Evolutionary conservation across 306 rosid genomes (phyloP).

Genomic region (Ochetophila trinervis): DNA sequence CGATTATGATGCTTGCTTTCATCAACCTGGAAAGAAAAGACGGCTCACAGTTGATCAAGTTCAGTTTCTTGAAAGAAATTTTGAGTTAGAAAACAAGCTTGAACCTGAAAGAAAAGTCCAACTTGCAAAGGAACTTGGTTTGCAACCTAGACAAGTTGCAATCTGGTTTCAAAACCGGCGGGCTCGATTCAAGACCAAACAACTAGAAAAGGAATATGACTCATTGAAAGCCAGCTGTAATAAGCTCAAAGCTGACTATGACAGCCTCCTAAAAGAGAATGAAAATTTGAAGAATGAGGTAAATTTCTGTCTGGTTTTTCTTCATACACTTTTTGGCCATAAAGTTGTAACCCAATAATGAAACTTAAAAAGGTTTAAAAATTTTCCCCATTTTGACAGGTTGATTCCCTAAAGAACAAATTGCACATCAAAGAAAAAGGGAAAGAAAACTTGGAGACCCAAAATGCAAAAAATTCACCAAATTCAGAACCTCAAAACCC

Average conservation of each 20-base stretch:
- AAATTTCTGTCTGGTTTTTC: constrained; percentile 24
- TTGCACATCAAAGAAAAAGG: constrained; percentile 42
- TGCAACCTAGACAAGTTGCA: constrained; percentile 93
- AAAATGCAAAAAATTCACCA: constrained; percentile 38
- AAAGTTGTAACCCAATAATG: not conserved
- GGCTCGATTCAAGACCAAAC: constrained; percentile 77
- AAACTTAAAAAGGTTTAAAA: not conserved
- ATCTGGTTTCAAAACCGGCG: constrained; percentile 94
- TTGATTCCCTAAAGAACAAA: constrained; percentile 55
- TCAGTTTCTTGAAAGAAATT: constrained; percentile 67
- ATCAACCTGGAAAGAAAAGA: constrained; percentile 75
- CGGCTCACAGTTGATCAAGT: constrained; percentile 72
- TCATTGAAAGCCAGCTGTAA: constrained; percentile 56
- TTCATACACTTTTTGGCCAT: not conserved
- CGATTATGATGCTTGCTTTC: constrained; percentile 48
- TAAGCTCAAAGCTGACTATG: constrained; percentile 57
- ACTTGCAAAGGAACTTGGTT: constrained; percentile 78
- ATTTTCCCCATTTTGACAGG: constrained; percentile 30
- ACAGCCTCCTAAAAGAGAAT: constrained; percentile 53
- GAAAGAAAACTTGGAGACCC: constrained; percentile 29
- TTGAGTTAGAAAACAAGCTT: constrained; percentile 76
- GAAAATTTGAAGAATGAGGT: constrained; percentile 63
- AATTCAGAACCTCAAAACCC: constrained; percentile 32
- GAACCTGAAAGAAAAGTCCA: constrained; percentile 82
- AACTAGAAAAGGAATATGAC: constrained; percentile 66